phyloP scores from a whole-genome alignment of 129 eudicot species.

The Escallonia rubra region DNA sequence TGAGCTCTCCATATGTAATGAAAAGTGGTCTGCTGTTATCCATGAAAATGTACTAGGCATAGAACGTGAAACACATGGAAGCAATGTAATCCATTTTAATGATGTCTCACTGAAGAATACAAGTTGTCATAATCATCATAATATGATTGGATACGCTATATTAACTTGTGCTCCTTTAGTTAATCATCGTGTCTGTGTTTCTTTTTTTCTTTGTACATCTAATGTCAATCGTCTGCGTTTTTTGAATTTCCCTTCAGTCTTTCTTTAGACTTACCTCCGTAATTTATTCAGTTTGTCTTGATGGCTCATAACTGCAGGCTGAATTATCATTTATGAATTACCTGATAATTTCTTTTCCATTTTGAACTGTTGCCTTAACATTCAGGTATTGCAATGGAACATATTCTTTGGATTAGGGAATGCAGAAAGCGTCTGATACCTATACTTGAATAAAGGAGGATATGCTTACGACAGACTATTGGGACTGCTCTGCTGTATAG shows the following conservation, averaged over 20 bases:
- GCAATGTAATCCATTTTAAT: too few species aligned
- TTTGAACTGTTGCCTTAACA: not conserved
- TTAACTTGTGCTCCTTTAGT: not conserved
- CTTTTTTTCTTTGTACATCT: too few species aligned
- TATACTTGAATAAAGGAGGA: not conserved
- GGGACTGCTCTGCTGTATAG: too few species aligned
- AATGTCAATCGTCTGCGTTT: not conserved
- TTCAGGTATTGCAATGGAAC: constrained; percentile 71
- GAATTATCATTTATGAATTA: not conserved
- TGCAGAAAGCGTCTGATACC: not conserved
- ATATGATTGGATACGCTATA: too few species aligned
- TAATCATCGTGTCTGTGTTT: too few species aligned
- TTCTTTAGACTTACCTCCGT: not conserved
- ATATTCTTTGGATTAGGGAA: constrained; percentile 50
- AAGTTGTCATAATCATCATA: too few species aligned
- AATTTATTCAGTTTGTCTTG: not conserved
- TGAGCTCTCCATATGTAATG: too few species aligned
- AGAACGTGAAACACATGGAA: too few species aligned
- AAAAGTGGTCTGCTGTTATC: too few species aligned
- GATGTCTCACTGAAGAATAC: too few species aligned
- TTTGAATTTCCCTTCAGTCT: not conserved
- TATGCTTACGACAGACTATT: too few species aligned
- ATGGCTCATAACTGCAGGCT: not conserved
- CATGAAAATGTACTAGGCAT: too few species aligned
- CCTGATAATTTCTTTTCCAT: not conserved